Conservation (phyloP, 2,329 filamentous ascomycete genomes). For the Penicillium sp. region DNA sequence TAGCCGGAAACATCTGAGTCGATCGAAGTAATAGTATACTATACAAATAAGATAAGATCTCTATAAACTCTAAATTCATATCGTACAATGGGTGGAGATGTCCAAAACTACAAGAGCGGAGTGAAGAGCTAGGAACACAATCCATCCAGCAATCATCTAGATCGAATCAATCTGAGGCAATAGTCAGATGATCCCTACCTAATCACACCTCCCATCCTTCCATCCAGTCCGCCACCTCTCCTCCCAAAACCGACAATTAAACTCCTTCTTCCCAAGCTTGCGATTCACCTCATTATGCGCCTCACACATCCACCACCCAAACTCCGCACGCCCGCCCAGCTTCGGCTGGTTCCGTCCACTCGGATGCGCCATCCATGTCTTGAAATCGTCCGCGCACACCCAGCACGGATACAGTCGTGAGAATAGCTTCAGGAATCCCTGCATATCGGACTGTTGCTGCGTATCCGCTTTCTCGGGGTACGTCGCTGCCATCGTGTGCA, state of each 20-base stretch:
- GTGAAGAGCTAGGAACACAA: background rate
- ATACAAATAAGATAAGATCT: constrained; percentile 1
- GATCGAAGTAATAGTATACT: background rate
- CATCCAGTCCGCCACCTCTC: constrained; percentile 93
- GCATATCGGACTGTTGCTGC: constrained; percentile 72
- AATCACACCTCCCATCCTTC: constrained; percentile 66
- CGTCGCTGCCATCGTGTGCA: constrained; percentile 85
- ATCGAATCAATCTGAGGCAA: background rate
- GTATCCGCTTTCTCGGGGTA: constrained; percentile 72
- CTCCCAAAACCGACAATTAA: constrained; percentile 89
- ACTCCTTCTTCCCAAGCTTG: constrained; percentile 85
- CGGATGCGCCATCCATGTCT: constrained; percentile 68
- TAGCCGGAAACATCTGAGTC: background rate
- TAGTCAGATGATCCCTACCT: constrained; percentile 10
- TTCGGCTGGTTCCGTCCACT: constrained; percentile 61
- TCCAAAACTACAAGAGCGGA: constrained; percentile 7
- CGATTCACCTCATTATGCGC: constrained; percentile 54
- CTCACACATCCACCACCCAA: constrained; percentile 52
- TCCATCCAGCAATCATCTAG: background rate
- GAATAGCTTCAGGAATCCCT: constrained; percentile 76
- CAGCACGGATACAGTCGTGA: constrained; percentile 91
- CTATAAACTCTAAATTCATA: constrained; percentile 2
- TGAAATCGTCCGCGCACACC: constrained; percentile 92
- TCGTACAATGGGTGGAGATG: constrained; percentile 15
- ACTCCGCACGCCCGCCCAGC: constrained; percentile 51